phyloP scores from a whole-genome alignment of 1,284 basidiomycete species.

The Cutaneotrichosporon spelunceum region DNA sequence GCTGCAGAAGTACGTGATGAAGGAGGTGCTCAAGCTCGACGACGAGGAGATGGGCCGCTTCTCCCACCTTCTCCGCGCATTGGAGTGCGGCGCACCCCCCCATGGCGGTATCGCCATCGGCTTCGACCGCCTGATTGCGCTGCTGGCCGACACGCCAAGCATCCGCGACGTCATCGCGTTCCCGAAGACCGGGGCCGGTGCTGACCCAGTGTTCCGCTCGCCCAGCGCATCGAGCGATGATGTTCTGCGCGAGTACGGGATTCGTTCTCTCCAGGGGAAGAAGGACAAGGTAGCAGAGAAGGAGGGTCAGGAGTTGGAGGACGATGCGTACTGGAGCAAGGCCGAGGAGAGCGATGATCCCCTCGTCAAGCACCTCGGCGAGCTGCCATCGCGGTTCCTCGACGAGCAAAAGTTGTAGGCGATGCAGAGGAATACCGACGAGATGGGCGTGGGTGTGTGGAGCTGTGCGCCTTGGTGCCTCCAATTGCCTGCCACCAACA shows the following conservation, averaged over 20 bases:
- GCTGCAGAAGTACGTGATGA: constrained; percentile 81
- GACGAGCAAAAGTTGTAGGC: constrained; percentile 4
- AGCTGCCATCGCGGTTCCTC: constrained; percentile 8
- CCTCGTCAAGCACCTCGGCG: constrained; percentile 1
- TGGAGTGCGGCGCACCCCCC: constrained; percentile 84
- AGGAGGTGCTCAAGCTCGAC: constrained; percentile 71
- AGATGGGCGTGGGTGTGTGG: too few species aligned
- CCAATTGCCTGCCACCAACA: too few species aligned
- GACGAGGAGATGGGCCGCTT: constrained; percentile 72
- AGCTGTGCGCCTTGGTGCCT: too few species aligned
- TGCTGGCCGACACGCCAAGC: constrained; percentile 75
- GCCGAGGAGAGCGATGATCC: constrained; percentile 6
- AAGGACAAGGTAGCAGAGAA: background rate
- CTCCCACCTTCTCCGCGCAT: constrained; percentile 75
- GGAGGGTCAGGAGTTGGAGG: background rate
- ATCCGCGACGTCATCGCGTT: constrained; percentile 96
- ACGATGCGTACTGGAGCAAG: background rate
- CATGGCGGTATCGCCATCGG: constrained; percentile 93
- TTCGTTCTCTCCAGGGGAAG: constrained; percentile 14
- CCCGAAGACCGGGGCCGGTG: constrained; percentile 79
- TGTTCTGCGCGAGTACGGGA: constrained; percentile 55
- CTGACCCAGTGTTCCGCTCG: constrained; percentile 85
- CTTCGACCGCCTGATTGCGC: constrained; percentile 86
- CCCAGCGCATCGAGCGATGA: constrained; percentile 63
- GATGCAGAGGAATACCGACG: background rate